Evolutionary conservation across 108 stramenopile species (phyloP).

Genomic region (Nitzschia putrida): DNA sequence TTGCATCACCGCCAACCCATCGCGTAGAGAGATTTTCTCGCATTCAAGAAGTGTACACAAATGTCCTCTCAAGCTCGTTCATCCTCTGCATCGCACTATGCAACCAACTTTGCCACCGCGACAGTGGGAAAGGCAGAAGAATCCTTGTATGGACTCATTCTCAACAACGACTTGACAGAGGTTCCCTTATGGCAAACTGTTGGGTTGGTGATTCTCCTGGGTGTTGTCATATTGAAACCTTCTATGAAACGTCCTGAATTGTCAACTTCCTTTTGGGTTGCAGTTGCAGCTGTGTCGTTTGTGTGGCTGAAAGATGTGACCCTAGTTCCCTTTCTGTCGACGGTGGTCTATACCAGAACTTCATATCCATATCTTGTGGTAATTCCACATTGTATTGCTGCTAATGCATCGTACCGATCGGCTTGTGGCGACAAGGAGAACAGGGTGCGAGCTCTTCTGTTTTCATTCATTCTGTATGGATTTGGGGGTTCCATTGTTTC

Average conservation of each 20-base stretch:
- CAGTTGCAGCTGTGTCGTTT: constrained; percentile 14
- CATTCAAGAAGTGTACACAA: no score
- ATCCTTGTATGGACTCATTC: constrained; percentile 8
- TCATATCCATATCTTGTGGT: constrained; percentile 32
- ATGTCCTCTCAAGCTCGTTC: constrained; percentile 4
- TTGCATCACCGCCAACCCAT: no score
- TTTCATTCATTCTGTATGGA: constrained; percentile 35
- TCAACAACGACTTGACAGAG: constrained; percentile 20
- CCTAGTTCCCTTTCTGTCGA: constrained; percentile 26
- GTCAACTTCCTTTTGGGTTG: constrained; percentile 17
- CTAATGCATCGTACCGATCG: constrained; percentile 29
- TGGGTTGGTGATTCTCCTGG: not conserved
- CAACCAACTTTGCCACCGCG: constrained; percentile 2
- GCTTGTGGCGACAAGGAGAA: constrained; percentile 18
- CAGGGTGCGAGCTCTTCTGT: constrained; percentile 18
- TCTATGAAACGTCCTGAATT: constrained; percentile 1
- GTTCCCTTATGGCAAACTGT: constrained; percentile 8
- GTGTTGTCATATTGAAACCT: constrained; percentile 22
- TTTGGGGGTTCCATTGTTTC: constrained; percentile 46
- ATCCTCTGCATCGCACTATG: constrained; percentile 26
- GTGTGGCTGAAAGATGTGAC: constrained; percentile 13
- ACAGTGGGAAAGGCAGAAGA: constrained; percentile 1
- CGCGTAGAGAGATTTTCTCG: no score
- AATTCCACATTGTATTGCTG: constrained; percentile 35
- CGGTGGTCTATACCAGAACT: constrained; percentile 31